phyloP scores from a whole-genome alignment of 1,284 basidiomycete genomes.

The Cutaneotrichosporon mucoides region DNA sequence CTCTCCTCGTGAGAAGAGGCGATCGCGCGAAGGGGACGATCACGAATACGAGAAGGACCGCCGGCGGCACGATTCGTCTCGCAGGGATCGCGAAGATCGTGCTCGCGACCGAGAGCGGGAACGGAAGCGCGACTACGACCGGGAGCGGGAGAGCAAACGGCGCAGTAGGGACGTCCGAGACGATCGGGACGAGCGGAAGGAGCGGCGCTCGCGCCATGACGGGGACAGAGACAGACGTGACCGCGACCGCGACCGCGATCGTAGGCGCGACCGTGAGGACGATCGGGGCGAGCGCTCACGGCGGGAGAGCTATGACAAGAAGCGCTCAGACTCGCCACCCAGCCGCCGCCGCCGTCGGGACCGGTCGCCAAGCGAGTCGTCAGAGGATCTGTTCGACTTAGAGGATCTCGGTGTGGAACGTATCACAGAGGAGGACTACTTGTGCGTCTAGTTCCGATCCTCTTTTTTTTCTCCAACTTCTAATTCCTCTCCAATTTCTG shows the following conservation, averaged over 20 bases:
- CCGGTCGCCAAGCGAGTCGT: constrained; percentile 9
- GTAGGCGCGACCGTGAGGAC: too few species aligned
- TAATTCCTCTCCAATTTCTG: too few species aligned
- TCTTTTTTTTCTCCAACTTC: too few species aligned
- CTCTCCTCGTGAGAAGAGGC: background rate
- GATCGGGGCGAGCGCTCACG: too few species aligned
- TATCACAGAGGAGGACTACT: constrained; percentile 45
- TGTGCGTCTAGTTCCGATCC: constrained; percentile 29
- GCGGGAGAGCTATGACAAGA: too few species aligned
- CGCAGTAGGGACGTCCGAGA: background rate
- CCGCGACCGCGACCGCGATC: too few species aligned
- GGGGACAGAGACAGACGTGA: background rate
- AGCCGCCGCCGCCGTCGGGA: constrained; percentile 2
- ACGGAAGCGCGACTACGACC: background rate
- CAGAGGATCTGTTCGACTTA: constrained; percentile 38
- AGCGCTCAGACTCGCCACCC: background rate
- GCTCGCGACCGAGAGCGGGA: background rate
- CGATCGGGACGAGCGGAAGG: constrained; percentile 3
- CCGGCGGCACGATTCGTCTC: too few species aligned
- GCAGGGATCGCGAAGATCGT: background rate
- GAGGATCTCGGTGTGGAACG: constrained; percentile 35
- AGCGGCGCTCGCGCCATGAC: background rate
- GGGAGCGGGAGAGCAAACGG: too few species aligned
- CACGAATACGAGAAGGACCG: too few species aligned
- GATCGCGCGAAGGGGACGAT: too few species aligned